These are phyloP conservation scores for Ettlia oleoabundans DNA, from an alignment of 139 green algal species.

Conservation along the genomic window DNA sequence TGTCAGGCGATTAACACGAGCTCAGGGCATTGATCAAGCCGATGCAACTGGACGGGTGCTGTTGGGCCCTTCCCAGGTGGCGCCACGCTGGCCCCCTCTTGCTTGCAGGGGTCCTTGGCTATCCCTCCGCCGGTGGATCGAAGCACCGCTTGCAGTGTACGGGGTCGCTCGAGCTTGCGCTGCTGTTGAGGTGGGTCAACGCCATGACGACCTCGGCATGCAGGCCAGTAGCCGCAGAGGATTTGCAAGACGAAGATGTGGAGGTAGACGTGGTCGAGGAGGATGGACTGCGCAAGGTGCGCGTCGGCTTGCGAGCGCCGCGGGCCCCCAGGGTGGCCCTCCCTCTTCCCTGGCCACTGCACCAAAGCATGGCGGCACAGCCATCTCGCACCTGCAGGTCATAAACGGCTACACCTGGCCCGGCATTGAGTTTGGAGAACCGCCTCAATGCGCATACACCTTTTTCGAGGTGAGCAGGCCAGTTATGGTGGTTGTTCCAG, in stretches of 20 bases:
- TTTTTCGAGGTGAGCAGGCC: conserved; percentile 55
- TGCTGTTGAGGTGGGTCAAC: no score
- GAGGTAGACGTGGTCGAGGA: conserved; percentile 1
- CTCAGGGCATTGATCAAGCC: no score
- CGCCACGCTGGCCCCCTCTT: no score
- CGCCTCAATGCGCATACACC: conserved; percentile 42
- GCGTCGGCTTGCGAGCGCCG: not conserved
- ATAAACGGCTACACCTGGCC: conserved; percentile 60
- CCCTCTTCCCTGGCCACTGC: not conserved
- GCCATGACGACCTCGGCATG: not conserved
- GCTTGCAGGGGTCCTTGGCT: no score
- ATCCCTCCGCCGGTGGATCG: no score
- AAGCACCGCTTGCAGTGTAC: no score
- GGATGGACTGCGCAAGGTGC: conserved; percentile 32
- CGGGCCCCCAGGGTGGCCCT: not conserved
- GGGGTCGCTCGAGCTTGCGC: no score
- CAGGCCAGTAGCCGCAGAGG: not conserved
- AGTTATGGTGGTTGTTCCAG: not conserved
- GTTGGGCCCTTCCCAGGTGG: no score
- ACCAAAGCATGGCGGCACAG: no score
- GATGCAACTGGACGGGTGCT: no score
- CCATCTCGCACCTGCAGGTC: conserved; percentile 29
- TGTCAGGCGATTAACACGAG: no score
- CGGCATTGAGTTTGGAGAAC: conserved; percentile 56
- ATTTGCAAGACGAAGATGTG: not conserved